Percentiles rank a stretch among this genome's conserved stretches.
These are phyloP conservation scores for Spinellus fusiger DNA, from an alignment of 192 early-diverging fungal genomes.

Conservation along the genomic window DNA sequence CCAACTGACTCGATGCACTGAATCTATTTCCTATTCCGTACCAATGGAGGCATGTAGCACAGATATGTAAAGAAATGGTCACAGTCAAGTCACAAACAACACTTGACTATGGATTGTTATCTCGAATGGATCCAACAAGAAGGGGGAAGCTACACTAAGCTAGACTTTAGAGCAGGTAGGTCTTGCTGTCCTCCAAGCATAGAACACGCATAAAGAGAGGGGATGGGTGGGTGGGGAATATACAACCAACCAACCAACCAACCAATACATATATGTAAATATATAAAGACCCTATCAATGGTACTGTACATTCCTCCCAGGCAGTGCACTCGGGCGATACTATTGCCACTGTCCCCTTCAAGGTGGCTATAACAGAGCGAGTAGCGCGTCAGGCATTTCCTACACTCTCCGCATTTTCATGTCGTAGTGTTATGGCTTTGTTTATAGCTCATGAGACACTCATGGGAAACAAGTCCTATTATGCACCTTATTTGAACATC, in stretches of 20 bases:
- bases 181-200: neutral
- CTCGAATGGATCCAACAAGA: slow-evolving; percentile 3
- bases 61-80: neutral
- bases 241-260: neutral
- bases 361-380: slow-evolving; percentile 39
- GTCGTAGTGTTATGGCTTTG: slow-evolving; percentile 39
- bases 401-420: slow-evolving; percentile 9
- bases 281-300: slow-evolving; percentile 1
- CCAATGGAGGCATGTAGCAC: neutral
- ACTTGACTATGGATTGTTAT: slow-evolving; percentile 1
- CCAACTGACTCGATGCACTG: neutral
- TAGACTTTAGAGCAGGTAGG: slow-evolving; percentile 9
- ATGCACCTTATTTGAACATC: slow-evolving; percentile 55
- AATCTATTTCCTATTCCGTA: neutral
- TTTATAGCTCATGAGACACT: slow-evolving; percentile 49
- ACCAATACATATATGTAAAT: neutral
- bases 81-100: neutral
- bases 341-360: slow-evolving; percentile 49
- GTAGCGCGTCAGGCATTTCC: slow-evolving; percentile 34
- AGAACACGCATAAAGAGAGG: too few relatives aligned
- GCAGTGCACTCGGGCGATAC: slow-evolving; percentile 34
- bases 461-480: slow-evolving; percentile 38
- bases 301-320: slow-evolving; percentile 41
- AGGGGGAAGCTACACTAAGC: slow-evolving; percentile 3
- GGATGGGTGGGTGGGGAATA: neutral